Evolutionary conservation across 768 basidiomycete species (phyloP), one percentile per base, ranked within the genome.

Genomic region (Mycena polygramma): DNA sequence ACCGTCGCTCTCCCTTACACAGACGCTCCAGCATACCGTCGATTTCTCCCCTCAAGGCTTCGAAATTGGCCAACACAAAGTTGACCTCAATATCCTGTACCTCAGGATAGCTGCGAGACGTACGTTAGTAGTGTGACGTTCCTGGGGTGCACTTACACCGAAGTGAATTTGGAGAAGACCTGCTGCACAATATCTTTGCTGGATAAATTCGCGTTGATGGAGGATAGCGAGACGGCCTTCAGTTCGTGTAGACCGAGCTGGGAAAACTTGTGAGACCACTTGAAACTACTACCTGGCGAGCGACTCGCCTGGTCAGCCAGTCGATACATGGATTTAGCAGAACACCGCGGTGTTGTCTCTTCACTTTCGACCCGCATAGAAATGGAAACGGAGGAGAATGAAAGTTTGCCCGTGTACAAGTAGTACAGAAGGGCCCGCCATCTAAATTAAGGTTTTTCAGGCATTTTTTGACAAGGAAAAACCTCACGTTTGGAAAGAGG

Each of bases 201-300:
- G 8, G 69, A 59, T 46, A 70, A 19, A 19, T 57, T 51, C 1
- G 57, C 48, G 17, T 24, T n/a, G 26, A 70, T 70, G 22, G 69
- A 46, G 22, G 48, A 43, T 26, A 51, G 20, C 14, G 63, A 39
- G 19, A 65, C n/a, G 6, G 63, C 46, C 36, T 70, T 65, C 39
- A 70, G 69, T 14, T 64, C 63, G 19, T 60, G 43, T 51, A 70
- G 43, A 8, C 60, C 69, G 24, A 64, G 35, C 69, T 70, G 13
- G 36, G 41, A n/a, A n/a, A n/a, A n/a, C 26, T n/a, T 17, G 43
- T 45, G 17, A 45, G 43, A 26, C n/a, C n/a, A n/a, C n/a, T n/a
- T n/a, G 7, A 36, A 51, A 54, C n/a, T 54, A 13, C 43, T 9
- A 45, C 15, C 4, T 13, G 10, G 43, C 15, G 43, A 45, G 17